Conservation (phyloP, 139 green algal species). For the Ettlia oleoabundans region DNA sequence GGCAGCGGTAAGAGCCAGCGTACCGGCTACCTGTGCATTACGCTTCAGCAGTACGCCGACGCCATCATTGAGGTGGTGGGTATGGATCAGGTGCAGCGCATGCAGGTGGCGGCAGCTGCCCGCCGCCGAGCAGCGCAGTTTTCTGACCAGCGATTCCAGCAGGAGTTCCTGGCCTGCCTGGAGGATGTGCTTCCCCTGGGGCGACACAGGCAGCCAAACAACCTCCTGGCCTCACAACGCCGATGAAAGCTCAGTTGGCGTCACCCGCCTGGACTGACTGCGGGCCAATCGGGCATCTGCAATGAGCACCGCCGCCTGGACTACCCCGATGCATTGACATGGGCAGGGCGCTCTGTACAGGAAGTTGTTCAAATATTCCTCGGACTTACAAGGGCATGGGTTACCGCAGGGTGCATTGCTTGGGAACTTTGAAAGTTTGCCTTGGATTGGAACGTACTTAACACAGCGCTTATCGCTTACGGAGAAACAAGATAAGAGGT, state of each 20-base stretch:
- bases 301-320: too few species aligned
- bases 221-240: neutral
- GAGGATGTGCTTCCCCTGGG: conserved; percentile 26
- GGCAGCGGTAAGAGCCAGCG: conserved; percentile 12
- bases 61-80: conserved; percentile 70
- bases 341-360: too few species aligned
- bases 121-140: conserved; percentile 54
- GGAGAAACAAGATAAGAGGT: too few species aligned
- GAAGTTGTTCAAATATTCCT: too few species aligned
- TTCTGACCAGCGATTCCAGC: conserved; percentile 46
- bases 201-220: neutral
- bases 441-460: too few species aligned
- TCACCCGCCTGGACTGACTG: too few species aligned
- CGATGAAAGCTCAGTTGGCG: neutral
- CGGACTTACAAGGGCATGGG: too few species aligned
- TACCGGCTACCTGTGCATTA: conserved; percentile 77
- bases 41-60: conserved; percentile 71
- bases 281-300: too few species aligned
- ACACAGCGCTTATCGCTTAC: too few species aligned
- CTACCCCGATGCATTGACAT: too few species aligned
- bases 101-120: conserved; percentile 75
- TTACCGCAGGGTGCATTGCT: too few species aligned
- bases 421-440: too few species aligned
- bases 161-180: conserved; percentile 36
- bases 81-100: conserved; percentile 73